phyloP scores from a whole-genome alignment of 2,329 filamentous ascomycete genomes.

The Colletotrichum costaricense region DNA sequence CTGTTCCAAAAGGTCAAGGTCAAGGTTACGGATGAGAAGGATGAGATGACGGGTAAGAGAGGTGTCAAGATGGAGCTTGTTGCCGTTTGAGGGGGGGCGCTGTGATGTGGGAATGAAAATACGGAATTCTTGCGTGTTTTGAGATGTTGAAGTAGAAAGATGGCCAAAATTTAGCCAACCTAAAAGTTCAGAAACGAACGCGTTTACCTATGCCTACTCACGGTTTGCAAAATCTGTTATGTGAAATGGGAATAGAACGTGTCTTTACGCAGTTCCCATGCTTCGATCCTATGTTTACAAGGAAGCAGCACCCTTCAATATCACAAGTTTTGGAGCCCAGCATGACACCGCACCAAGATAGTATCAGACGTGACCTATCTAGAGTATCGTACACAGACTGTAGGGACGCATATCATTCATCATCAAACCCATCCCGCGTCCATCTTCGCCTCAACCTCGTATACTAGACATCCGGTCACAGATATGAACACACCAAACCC shows the following conservation, averaged over 20 bases:
- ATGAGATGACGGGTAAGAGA: slow-evolving; percentile 95
- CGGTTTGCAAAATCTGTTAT: not conserved
- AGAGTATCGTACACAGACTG: not conserved
- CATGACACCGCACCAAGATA: not conserved
- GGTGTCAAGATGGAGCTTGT: slow-evolving; percentile 83
- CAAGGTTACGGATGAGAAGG: slow-evolving; percentile 90
- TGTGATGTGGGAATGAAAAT: not conserved
- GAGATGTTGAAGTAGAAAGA: not conserved
- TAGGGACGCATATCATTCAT: not conserved
- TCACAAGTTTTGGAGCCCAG: not conserved
- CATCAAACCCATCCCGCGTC: not conserved
- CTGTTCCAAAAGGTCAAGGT: slow-evolving; percentile 94
- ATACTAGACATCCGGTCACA: not conserved
- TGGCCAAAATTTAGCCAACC: not conserved
- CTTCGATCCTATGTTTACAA: not conserved
- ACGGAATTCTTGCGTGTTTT: not conserved
- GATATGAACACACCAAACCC: not conserved
- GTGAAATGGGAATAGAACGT: not conserved
- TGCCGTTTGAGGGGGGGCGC: slow-evolving; percentile 4
- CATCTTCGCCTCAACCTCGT: not conserved
- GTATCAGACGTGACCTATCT: not conserved
- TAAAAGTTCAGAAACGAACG: not conserved
- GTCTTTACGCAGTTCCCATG: not conserved
- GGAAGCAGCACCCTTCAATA: not conserved
- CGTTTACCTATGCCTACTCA: not conserved